Evolutionary conservation across 768 basidiomycete genomes (phyloP), one percentile per base, ranked within the genome.

Genomic region (Plicaturopsis crispa): DNA sequence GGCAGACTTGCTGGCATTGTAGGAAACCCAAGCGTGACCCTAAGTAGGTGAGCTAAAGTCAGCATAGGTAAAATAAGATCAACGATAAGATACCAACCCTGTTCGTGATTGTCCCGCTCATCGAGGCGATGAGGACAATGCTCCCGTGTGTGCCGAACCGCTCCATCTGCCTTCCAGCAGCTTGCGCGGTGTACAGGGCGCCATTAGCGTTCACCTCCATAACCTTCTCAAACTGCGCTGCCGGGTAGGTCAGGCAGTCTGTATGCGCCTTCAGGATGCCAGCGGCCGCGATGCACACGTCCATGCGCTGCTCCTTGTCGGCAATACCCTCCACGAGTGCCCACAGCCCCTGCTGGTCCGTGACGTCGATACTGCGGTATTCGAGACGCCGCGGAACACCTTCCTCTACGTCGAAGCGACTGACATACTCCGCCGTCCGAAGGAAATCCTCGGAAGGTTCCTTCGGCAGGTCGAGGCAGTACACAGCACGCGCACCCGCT

Each of bases 261-360:
- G 58, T 75, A 43, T 81, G 66, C 0, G 62, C 49, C 48, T 70
- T 74, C 52, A 84, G 52, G 38, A 88, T 72, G 16, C 85, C 87
- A 30, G 86, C 86, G 13, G 86, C 84, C 3, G 85, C 85, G 42
- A 88, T 56, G 48, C 82, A 84, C 12, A 80, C 67, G 52, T 90
- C 85, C 63, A 89, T 70, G 46, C 84, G 63, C 13, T 73, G 70
- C 44, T 88, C 85, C 46, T 60, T 66, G 42, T 81, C 68, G 1
- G 76, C 83, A 33, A 89, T 78, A 47, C 67, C 66, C 50, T 72
- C 61, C 12, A 60, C 76, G 36, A 63, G 56, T 32, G 61, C 64
- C 80, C 83, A 84, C 48, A 80, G 52, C 26, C 51, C 47, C 32
- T 64, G 55, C 62, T 87, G 84, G 46, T 84, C 63, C 35, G 70